Evolutionary conservation across 495 filamentous ascomycete genomes (phyloP), one percentile per base, ranked within the genome.

Genomic region (Aspergillus olivimuriae): DNA sequence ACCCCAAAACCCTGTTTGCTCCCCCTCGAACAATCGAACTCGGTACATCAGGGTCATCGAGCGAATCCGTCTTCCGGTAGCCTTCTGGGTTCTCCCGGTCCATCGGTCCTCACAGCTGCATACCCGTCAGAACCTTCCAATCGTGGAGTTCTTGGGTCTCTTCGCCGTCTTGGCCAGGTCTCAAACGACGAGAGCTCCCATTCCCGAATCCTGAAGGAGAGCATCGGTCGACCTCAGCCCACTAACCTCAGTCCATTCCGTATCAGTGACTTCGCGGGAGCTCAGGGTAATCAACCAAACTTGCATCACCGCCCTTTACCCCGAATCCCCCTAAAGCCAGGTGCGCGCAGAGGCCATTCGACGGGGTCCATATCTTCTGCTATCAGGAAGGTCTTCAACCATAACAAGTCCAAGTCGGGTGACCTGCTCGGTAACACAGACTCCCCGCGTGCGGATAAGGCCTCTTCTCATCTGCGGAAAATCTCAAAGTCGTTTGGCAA

Each of bases 311-410:
- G n/a, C n/a, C n/a, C n/a, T n/a, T n/a, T n/a, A n/a, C n/a, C n/a
- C n/a, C n/a, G n/a, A n/a, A n/a, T n/a, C n/a, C n/a, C n/a, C n/a
- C n/a, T n/a, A n/a, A n/a, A 12, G 24, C 18, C 8, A 21, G 11
- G 4, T 4, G 14, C 11, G n/a, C 32, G 32, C 12, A 22, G n/a
- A 36, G 23, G 21, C 7, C 20, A 11, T 5, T 28, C 34, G 16
- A 39, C 19, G 2, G 20, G 22, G 16, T 43, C 33, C 14, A 12
- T 45, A 19, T 28, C 19, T 2, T 51, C 48, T 14, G 42, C 42
- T 16, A 37, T 51, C 35, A 51, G 21, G 22, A 46, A 22, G n/a
- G 12, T 51, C 31, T 46, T 51, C 16, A 41, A 51, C 22, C 18
- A 22, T 12, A 34, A 23, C 10, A 37, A 28, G 28, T n/a, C n/a